Evolutionary conservation across 2,329 filamentous ascomycete species (phyloP), one percentile per base, ranked within the genome.

Genomic region (Verticillium tricorpus): DNA sequence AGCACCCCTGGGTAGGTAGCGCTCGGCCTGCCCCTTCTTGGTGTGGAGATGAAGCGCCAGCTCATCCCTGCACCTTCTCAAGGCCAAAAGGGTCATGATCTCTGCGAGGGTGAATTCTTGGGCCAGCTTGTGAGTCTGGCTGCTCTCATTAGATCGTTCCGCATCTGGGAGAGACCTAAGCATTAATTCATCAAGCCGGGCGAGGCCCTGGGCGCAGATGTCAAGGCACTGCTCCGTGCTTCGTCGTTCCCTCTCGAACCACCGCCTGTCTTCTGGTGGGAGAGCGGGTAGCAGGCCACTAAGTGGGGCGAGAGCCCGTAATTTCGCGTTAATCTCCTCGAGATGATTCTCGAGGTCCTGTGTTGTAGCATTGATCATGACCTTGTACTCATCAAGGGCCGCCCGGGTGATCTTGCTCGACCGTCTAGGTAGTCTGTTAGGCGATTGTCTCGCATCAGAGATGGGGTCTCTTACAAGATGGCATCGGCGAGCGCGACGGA

Each of bases 181-280:
- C n/a, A 17, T 50, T n/a, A 50, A 22, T n/a, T 50, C 40, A 50
- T 50, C 32, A 25, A 69, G 67, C 17, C 68, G 67, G 3, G 64
- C 52, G 50, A 65, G 69, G n/a, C 69, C 58, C 56, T 68, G 64
- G 28, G 63, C 61, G 56, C 66, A 70, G 34, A 70, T 66, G 37
- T 61, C 57, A 9, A 70, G 60, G 2, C 68, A 67, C 34, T 67
- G 62, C 52, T 65, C 61, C 7, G 68, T 68, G 62, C 66, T 69
- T 57, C 65, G 60, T 34, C 67, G 68, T 57, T 70, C 68, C 28
- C 57, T 39, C 19, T 60, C 37, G 19, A 62, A 55, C 15, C 34
- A 35, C 7, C 55, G 56, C 8, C 52, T 61, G 1, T 50, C 40
- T 50, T 37, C 39, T 32, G 19, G 31, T 1, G 28, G 25, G 12